Evolutionary conservation across 1,139 yeast genomes (phyloP).

Genomic region (Meyerozyma sp.): DNA sequence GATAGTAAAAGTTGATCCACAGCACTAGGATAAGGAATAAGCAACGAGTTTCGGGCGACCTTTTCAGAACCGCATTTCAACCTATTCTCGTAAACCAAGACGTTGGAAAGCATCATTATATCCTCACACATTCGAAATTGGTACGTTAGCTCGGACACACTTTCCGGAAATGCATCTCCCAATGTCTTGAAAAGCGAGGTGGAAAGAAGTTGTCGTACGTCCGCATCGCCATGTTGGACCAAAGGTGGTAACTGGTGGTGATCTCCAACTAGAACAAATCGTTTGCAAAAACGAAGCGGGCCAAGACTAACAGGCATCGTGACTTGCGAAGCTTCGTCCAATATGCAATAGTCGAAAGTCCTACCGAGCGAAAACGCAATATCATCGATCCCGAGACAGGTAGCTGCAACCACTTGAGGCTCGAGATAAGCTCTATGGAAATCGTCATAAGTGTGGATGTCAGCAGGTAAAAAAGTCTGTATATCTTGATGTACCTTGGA

Average conservation of each 20-base stretch:
- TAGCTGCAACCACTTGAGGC: slow-evolving; percentile 79
- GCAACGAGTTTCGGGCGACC: slow-evolving; percentile 55
- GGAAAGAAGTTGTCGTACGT: slow-evolving; percentile 59
- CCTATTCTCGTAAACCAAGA: slow-evolving; percentile 67
- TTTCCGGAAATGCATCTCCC: slow-evolving; percentile 65
- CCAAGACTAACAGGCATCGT: slow-evolving; percentile 89
- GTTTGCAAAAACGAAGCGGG: slow-evolving; percentile 71
- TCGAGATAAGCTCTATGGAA: slow-evolving; percentile 41
- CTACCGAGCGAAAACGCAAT: slow-evolving; percentile 50
- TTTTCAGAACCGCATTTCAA: slow-evolving; percentile 66
- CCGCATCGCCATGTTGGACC: slow-evolving; percentile 56
- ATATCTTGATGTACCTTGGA: slow-evolving; percentile 61
- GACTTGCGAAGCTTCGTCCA: slow-evolving; percentile 96
- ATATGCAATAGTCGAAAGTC: slow-evolving; percentile 83
- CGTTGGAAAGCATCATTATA: slow-evolving; percentile 78
- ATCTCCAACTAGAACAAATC: slow-evolving; percentile 89
- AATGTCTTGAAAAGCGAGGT: slow-evolving; percentile 70
- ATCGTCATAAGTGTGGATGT: slow-evolving; percentile 39
- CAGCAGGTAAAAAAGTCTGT: slow-evolving; percentile 46
- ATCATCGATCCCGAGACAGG: slow-evolving; percentile 76
- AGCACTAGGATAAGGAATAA: slow-evolving; percentile 28
- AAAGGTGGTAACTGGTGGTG: slow-evolving; percentile 89
- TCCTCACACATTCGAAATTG: slow-evolving; percentile 94
- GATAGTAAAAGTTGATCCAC: slow-evolving; percentile 5
- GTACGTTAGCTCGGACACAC: slow-evolving; percentile 67